A percentile compares a stretch with the other conserved stretches of the same genome.
These are phyloP conservation scores for Xerocomus spinulosus DNA, from an alignment of 768 basidiomycete species.

Conservation along the genomic window DNA sequence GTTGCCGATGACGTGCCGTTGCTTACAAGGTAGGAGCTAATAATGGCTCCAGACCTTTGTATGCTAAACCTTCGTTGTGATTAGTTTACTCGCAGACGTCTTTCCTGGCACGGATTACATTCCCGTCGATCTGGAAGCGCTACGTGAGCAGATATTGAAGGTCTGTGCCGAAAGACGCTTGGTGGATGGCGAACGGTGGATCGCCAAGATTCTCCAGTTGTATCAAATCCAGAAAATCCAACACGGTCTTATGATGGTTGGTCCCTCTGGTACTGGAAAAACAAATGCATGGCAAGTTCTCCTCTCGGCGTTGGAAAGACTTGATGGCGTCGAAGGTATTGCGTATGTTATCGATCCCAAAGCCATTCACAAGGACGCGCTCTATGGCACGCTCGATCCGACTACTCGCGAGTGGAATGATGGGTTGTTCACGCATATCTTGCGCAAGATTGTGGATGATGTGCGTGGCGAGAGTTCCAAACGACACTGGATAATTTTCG, in stretches of 20 bases:
- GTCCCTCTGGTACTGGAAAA: constrained; percentile 94
- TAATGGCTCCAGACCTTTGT: not conserved
- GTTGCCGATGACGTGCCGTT: constrained; percentile 96
- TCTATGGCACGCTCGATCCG: constrained; percentile 94
- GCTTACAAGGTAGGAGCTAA: constrained; percentile 67
- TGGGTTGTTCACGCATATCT: constrained; percentile 94
- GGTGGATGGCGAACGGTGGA: constrained; percentile 85
- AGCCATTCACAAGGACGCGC: constrained; percentile 96
- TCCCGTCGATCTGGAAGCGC: constrained; percentile 81
- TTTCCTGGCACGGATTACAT: constrained; percentile 94
- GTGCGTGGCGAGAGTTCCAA: constrained; percentile 96
- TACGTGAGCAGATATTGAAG: constrained; percentile 79
- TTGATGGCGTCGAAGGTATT: constrained; percentile 90
- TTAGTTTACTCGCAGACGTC: constrained; percentile 87
- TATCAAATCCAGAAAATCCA: constrained; percentile 99
- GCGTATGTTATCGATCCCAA: constrained; percentile 98
- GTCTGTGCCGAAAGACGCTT: constrained; percentile 85
- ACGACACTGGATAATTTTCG: constrained; percentile 99
- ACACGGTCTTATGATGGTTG: constrained; percentile 99
- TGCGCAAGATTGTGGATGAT: constrained; percentile 97
- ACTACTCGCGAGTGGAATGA: constrained; percentile 99
- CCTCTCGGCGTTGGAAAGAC: constrained; percentile 80
- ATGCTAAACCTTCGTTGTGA: constrained; percentile 1
- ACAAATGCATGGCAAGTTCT: constrained; percentile 96
- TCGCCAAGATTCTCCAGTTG: constrained; percentile 92